A percentile compares a stretch with the other conserved stretches of the same genome.
Conservation (phyloP, 176 grass and related monocot genomes). For the Thalia dealbata region DNA sequence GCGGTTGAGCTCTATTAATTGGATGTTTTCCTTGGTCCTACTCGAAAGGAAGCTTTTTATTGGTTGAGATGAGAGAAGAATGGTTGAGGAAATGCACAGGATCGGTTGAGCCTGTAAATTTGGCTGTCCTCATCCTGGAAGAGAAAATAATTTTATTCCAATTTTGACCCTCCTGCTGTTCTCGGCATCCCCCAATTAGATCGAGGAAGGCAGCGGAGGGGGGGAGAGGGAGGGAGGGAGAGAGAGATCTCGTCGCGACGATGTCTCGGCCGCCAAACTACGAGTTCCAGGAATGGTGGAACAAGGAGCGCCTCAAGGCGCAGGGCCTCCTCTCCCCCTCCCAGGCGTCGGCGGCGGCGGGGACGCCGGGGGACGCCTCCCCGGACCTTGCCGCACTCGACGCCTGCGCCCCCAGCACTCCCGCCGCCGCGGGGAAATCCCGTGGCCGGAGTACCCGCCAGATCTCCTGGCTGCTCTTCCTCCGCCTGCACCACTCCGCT, state of each 20-base stretch:
- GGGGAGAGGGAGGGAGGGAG: neutral
- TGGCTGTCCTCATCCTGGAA: neutral
- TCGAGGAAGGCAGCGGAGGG: neutral
- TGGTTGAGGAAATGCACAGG: neutral
- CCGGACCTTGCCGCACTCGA: neutral
- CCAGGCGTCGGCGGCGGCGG: neutral
- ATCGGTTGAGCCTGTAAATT: neutral
- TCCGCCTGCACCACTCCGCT: conserved; percentile 7
- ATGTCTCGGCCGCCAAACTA: conserved; percentile 25
- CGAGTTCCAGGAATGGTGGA: conserved; percentile 33
- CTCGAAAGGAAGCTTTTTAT: neutral
- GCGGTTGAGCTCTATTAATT: no score
- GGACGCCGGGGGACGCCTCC: neutral
- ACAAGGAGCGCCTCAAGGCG: conserved; percentile 19
- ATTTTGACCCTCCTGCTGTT: neutral
- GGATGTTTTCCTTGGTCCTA: neutral
- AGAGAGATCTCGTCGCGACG: conserved; percentile 15
- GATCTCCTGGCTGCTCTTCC: conserved; percentile 18
- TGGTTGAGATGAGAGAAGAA: neutral
- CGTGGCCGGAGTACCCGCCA: conserved; percentile 1
- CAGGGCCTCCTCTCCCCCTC: conserved; percentile 15
- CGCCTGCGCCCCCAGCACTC: neutral
- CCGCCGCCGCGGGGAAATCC: conserved; percentile 15
- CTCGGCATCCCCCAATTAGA: neutral
- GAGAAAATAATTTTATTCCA: neutral